These are phyloP conservation scores for Paecilomyces niveus DNA, from an alignment of 2,329 filamentous ascomycete species.

Conservation along the genomic window DNA sequence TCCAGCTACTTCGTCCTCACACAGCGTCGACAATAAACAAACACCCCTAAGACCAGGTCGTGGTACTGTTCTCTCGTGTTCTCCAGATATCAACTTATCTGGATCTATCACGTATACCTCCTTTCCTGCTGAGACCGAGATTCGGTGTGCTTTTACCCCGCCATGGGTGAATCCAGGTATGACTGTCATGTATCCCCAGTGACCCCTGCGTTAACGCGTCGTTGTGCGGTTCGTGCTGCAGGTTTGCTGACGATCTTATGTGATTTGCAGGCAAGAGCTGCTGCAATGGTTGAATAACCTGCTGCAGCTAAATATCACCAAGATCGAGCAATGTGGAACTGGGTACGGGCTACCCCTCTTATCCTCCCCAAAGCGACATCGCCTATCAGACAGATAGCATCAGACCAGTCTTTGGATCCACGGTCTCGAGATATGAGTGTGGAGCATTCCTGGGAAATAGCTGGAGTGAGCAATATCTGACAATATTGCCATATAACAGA, in stretches of 20 bases:
- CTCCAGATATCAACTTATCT: background rate
- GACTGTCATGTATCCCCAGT: slow-evolving; percentile 13
- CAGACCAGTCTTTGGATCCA: slow-evolving; percentile 2
- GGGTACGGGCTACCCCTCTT: slow-evolving; percentile 55
- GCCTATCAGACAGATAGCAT: slow-evolving; percentile 1
- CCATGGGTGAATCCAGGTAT: slow-evolving; percentile 61
- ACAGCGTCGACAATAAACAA: slow-evolving; percentile 10
- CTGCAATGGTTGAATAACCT: slow-evolving; percentile 96
- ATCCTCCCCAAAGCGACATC: slow-evolving; percentile 14
- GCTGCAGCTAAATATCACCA: slow-evolving; percentile 94
- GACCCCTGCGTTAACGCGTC: background rate
- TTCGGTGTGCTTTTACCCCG: slow-evolving; percentile 25
- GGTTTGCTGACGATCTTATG: slow-evolving; percentile 6
- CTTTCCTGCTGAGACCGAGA: background rate
- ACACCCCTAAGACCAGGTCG: background rate
- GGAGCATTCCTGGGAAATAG: background rate
- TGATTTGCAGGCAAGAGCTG: slow-evolving; percentile 75
- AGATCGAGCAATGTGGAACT: slow-evolving; percentile 98
- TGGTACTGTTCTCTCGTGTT: background rate
- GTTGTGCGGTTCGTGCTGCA: background rate
- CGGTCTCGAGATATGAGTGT: slow-evolving; percentile 5
- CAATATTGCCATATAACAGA: slow-evolving; percentile 42
- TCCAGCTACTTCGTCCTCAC: slow-evolving; percentile 7
- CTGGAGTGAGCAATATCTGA: slow-evolving; percentile 5
- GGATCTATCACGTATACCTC: slow-evolving; percentile 1